A percentile compares a stretch with the other conserved stretches of the same genome.
Evolutionary conservation across 768 basidiomycete species (phyloP).

Genomic region (Russula foetens): DNA sequence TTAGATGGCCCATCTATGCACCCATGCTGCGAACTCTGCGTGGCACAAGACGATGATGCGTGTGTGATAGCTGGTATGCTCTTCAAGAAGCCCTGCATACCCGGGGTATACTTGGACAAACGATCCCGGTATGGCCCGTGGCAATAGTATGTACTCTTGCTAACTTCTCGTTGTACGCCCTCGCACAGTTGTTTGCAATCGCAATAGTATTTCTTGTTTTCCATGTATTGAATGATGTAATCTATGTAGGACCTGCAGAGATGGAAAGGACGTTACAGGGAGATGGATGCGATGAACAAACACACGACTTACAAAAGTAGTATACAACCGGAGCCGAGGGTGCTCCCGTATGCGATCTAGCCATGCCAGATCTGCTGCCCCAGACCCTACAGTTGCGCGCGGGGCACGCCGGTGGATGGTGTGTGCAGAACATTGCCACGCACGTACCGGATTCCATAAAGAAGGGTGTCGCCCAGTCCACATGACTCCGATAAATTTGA

Average conservation of each 20-base stretch:
- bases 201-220: neutral
- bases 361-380: too few relatives aligned
- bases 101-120: neutral
- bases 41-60: too few relatives aligned
- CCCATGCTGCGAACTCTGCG: too few relatives aligned
- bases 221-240: neutral
- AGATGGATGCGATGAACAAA: neutral
- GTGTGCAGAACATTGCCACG: too few relatives aligned
- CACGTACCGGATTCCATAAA: too few relatives aligned
- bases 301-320: neutral
- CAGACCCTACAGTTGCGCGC: too few relatives aligned
- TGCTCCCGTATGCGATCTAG: too few relatives aligned
- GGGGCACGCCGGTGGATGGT: too few relatives aligned
- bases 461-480: too few relatives aligned
- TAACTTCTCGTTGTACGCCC: neutral
- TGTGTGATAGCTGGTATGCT: neutral
- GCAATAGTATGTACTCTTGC: neutral
- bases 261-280: neutral
- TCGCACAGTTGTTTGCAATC: neutral
- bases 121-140: neutral
- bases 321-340: too few relatives aligned
- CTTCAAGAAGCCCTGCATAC: neutral
- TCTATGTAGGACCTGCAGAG: neutral
- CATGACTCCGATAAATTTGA: too few relatives aligned
- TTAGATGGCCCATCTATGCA: too few relatives aligned